Percentiles rank a stretch among this genome's conserved stretches.
Conservation (phyloP, 192 early-diverging fungal species). For the Tieghemiomyces parasiticus region DNA sequence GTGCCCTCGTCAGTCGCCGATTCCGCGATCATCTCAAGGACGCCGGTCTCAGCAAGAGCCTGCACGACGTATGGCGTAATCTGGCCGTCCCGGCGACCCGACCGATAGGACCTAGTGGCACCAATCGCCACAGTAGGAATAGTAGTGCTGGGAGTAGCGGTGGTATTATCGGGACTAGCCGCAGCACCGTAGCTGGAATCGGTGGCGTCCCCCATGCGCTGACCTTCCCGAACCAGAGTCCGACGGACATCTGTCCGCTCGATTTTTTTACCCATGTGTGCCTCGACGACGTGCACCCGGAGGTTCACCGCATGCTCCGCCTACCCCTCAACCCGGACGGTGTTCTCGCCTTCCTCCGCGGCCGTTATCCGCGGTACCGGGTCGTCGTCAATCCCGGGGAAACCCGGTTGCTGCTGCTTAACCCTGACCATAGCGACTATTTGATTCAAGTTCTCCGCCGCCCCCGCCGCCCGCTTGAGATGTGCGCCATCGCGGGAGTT, state of each 20-base stretch:
- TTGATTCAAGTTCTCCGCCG: not conserved
- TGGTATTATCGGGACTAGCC: too few species aligned
- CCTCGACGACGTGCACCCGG: conserved; percentile 3
- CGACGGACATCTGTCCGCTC: not conserved
- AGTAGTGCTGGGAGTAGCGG: too few species aligned
- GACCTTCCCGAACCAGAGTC: too few species aligned
- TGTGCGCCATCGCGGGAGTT: conserved; percentile 5
- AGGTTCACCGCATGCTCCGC: not conserved
- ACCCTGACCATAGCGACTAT: not conserved
- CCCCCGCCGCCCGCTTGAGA: not conserved
- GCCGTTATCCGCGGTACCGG: conserved; percentile 6
- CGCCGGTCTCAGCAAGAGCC: not conserved
- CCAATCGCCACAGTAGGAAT: too few species aligned
- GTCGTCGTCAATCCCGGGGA: not conserved
- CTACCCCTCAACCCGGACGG: not conserved
- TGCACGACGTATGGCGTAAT: not conserved
- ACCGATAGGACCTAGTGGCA: not conserved
- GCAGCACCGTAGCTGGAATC: too few species aligned
- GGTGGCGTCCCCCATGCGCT: too few species aligned
- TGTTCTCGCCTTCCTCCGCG: not conserved
- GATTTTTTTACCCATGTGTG: conserved; percentile 3
- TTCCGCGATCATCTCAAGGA: not conserved
- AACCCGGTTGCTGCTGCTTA: not conserved
- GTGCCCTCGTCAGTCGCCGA: not conserved
- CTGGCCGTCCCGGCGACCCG: not conserved